A percentile compares a stretch with the other conserved stretches of the same genome.
Evolutionary conservation across 257 asterid genomes (phyloP).

Genomic region (Coffea canephora): DNA sequence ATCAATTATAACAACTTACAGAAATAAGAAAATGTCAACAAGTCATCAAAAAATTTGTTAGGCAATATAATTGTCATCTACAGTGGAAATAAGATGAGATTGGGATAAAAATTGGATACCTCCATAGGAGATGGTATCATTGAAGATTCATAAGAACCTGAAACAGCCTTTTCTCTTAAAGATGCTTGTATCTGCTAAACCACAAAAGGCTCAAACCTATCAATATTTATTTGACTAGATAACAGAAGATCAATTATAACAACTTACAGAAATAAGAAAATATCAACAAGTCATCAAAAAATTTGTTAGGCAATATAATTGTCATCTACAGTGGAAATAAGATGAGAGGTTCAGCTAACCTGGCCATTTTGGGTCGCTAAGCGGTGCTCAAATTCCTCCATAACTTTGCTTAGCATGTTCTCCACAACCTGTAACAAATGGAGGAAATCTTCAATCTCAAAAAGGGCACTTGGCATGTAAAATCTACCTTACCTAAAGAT

Average conservation of each 20-base stretch:
- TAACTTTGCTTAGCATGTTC: constrained; percentile 58
- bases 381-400: constrained; percentile 70
- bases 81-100: neutral
- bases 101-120: constrained; percentile 14
- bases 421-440: constrained; percentile 65
- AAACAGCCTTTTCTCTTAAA: constrained; percentile 21
- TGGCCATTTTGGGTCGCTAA: constrained; percentile 44
- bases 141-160: constrained; percentile 15
- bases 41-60: neutral
- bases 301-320: neutral
- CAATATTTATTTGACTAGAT: constrained; percentile 1
- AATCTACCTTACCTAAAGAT: neutral
- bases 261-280: neutral
- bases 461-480: neutral
- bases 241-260: neutral
- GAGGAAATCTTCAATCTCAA: constrained; percentile 19
- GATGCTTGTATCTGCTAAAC: constrained; percentile 30
- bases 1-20: neutral
- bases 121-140: neutral
- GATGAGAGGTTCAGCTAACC: constrained; percentile 35
- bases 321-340: neutral
- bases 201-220: constrained; percentile 5
- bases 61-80: neutral
- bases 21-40: neutral
- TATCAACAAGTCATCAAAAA: constrained; percentile 2